Evolutionary conservation across 257 asterid genomes (phyloP).

Genomic region (Solanum lignicaule): DNA sequence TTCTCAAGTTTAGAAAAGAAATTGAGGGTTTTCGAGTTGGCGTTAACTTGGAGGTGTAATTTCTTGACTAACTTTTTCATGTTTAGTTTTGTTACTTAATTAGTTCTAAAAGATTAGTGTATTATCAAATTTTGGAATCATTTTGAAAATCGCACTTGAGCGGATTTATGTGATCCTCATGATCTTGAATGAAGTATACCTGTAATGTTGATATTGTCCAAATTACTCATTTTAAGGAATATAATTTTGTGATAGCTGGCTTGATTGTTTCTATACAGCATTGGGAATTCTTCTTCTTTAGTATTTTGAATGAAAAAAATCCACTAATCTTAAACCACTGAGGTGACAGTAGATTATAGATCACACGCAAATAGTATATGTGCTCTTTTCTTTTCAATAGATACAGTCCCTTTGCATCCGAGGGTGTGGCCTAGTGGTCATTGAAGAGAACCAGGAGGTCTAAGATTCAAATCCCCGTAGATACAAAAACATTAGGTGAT

Average conservation of each 20-base stretch:
- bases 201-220: not conserved
- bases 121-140: not conserved
- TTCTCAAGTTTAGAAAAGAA: conserved; percentile 73
- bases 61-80: not conserved
- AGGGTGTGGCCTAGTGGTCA: not conserved
- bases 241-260: not conserved
- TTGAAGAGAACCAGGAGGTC: not conserved
- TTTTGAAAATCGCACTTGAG: not conserved
- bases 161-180: not conserved
- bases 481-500: not conserved
- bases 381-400: not conserved
- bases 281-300: not conserved
- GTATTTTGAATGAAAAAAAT: too few species aligned
- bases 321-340: not conserved
- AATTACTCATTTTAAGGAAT: not conserved
- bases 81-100: not conserved
- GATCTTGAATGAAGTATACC: not conserved
- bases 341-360: not conserved
- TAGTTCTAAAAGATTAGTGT: not conserved
- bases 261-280: not conserved
- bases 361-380: not conserved
- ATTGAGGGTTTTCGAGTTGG: conserved; percentile 73
- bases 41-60: conserved; percentile 71
- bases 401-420: not conserved
- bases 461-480: not conserved